Evolutionary conservation across 73 alveolate species (phyloP).

Genomic region (Paramecium bursaria): DNA sequence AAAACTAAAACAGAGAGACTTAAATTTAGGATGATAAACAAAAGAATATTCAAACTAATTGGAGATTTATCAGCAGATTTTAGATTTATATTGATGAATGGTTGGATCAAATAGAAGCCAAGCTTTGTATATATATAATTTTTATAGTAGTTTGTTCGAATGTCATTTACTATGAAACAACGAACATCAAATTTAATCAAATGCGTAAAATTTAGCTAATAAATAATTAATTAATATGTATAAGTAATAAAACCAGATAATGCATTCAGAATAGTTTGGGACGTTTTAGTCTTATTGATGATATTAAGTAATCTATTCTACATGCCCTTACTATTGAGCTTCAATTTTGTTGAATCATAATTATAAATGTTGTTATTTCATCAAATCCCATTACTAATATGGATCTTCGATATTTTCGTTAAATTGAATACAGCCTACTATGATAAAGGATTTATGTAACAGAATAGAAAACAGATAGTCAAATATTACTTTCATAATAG

Average conservation of each 20-base stretch:
- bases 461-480: slow-evolving; percentile 68
- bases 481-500: slow-evolving; percentile 69
- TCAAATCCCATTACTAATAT: slow-evolving; percentile 57
- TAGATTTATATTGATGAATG: slow-evolving; percentile 8
- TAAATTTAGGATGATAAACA: slow-evolving; percentile 33
- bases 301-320: slow-evolving; percentile 34
- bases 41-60: slow-evolving; percentile 7
- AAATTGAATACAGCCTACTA: slow-evolving; percentile 77
- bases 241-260: slow-evolving; percentile 33
- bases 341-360: background rate
- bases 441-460: slow-evolving; percentile 73
- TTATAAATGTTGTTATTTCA: slow-evolving; percentile 34
- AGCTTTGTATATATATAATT: background rate
- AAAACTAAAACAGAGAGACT: slow-evolving; percentile 52
- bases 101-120: slow-evolving; percentile 40
- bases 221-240: background rate
- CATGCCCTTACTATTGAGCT: slow-evolving; percentile 28
- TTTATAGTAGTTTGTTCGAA: background rate
- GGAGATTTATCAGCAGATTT: slow-evolving; percentile 46
- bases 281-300: background rate
- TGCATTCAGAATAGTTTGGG: slow-evolving; percentile 34
- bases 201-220: background rate
- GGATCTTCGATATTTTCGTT: slow-evolving; percentile 65
- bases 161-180: slow-evolving; percentile 5
- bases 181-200: slow-evolving; percentile 13